Percentiles rank a stretch among this genome's conserved stretches.
phyloP scores from a whole-genome alignment of 768 basidiomycete genomes.

The Naematelia encephala region DNA sequence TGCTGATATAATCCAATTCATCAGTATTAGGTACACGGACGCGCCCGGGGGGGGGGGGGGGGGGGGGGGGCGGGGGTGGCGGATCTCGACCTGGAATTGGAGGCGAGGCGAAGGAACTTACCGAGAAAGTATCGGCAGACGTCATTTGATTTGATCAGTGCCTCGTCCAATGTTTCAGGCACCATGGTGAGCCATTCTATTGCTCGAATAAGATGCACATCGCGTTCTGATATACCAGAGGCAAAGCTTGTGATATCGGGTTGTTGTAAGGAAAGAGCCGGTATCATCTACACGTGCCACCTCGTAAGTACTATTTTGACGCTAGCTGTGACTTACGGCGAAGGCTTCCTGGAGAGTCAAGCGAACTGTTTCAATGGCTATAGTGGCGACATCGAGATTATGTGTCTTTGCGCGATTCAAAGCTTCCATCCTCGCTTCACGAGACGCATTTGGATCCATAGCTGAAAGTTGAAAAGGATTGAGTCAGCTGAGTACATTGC shows the following conservation, averaged over 20 bases:
- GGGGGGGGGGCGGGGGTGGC: too few species aligned
- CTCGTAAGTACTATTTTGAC: neutral
- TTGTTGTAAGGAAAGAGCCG: slow-evolving; percentile 34
- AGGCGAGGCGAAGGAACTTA: slow-evolving; percentile 51
- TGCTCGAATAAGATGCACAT: slow-evolving; percentile 66
- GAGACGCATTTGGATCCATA: slow-evolving; percentile 48
- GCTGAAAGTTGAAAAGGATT: slow-evolving; percentile 23
- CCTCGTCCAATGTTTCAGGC: slow-evolving; percentile 68
- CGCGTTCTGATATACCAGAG: slow-evolving; percentile 32
- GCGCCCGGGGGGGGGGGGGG: too few species aligned
- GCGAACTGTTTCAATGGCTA: slow-evolving; percentile 77
- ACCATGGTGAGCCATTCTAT: slow-evolving; percentile 90
- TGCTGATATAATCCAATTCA: too few species aligned
- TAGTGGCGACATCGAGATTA: slow-evolving; percentile 73
- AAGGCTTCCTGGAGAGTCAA: slow-evolving; percentile 56
- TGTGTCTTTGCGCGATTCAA: slow-evolving; percentile 75
- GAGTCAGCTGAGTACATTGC: neutral
- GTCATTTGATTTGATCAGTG: slow-evolving; percentile 80
- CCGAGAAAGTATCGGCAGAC: slow-evolving; percentile 87
- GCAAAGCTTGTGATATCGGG: slow-evolving; percentile 43
- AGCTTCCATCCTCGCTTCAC: slow-evolving; percentile 65
- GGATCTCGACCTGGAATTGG: neutral
- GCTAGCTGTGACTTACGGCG: slow-evolving; percentile 37
- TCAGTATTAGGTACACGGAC: too few species aligned
- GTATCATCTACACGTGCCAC: slow-evolving; percentile 28